Evolutionary conservation across 2,329 filamentous ascomycete genomes (phyloP), one percentile per base, ranked within the genome.

Genomic region (Colletotrichum agaves): DNA sequence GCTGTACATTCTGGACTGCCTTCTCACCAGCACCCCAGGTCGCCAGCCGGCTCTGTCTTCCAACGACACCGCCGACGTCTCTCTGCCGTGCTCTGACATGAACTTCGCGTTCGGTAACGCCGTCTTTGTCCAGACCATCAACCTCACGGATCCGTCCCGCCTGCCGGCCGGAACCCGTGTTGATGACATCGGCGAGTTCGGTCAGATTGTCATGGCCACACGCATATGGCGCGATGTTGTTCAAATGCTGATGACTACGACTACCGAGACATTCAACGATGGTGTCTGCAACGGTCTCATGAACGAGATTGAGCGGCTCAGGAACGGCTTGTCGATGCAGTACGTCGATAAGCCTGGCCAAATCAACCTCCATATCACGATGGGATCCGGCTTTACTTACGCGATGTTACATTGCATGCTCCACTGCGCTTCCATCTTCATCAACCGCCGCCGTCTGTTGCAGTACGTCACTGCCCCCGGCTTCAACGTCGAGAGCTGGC

Each of bases 101-200:
- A 88, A 87, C 79, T 89, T 86, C 75, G 85, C 87, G 72, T 89
- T 89, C 74, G 87, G 86, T 49, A 89, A 87, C 69, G 84, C 86
- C 46, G 85, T 88, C 55, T 83, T 80, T 69, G 86, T 88, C 67
- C 86, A 86, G 74, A 88, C 86, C n/a, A 77, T 89, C 33, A 79
- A 78, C 53, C 78, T 81, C 67, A 72, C 85, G 74, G 61, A 76
- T 71, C 43, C 75, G 76, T 46, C 83, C 74, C 10, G 78, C 74
- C 69, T 78, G 69, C 71, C 82, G 72, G 56, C 77, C 76, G 66
- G 82, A 41, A 76, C 77, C 1, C 75, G 78, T 1, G 76, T 82
- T n/a, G 80, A 79, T 19, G 86, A 88, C 33, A 83, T 89, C 19
- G 87, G 87, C 72, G 87, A 89, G 73, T 89, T 88, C 68, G 87